Conservation (phyloP, 768 basidiomycete genomes). For the Sistotremastrum niveocremeum region DNA sequence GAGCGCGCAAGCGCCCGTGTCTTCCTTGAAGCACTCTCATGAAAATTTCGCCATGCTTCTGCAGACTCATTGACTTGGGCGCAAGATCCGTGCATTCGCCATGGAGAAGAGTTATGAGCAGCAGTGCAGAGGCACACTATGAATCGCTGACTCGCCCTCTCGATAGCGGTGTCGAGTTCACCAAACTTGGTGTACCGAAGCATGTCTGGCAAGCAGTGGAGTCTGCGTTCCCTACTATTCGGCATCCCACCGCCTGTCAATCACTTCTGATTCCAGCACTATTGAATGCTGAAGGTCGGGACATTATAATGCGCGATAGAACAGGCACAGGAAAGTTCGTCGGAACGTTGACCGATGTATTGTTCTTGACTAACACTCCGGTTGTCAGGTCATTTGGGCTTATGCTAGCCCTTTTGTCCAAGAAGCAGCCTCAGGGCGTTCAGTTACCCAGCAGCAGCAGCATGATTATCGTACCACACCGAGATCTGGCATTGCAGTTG, state of each 20-base stretch:
- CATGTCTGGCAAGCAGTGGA: slow-evolving; percentile 15
- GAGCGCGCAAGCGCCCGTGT: too few species aligned
- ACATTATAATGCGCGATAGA: slow-evolving; percentile 52
- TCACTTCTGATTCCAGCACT: slow-evolving; percentile 48
- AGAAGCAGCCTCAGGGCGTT: slow-evolving; percentile 19
- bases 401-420: slow-evolving; percentile 50
- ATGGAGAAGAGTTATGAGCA: too few species aligned
- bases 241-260: slow-evolving; percentile 46
- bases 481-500: slow-evolving; percentile 57
- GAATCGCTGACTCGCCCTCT: too few species aligned
- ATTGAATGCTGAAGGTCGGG: slow-evolving; percentile 27
- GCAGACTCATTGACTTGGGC: too few species aligned
- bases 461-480: slow-evolving; percentile 57
- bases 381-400: slow-evolving; percentile 54
- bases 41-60: too few species aligned
- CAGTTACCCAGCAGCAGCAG: slow-evolving; percentile 3
- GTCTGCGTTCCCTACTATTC: slow-evolving; percentile 48
- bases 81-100: too few species aligned
- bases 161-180: too few species aligned
- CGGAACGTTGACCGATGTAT: not conserved
- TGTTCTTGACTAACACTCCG: not conserved
- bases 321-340: slow-evolving; percentile 77
- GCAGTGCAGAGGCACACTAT: too few species aligned
- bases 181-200: too few species aligned
- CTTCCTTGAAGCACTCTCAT: too few species aligned